These are phyloP conservation scores for Uronychia binucleata DNA, from an alignment of 73 alveolate genomes.

Conservation along the genomic window DNA sequence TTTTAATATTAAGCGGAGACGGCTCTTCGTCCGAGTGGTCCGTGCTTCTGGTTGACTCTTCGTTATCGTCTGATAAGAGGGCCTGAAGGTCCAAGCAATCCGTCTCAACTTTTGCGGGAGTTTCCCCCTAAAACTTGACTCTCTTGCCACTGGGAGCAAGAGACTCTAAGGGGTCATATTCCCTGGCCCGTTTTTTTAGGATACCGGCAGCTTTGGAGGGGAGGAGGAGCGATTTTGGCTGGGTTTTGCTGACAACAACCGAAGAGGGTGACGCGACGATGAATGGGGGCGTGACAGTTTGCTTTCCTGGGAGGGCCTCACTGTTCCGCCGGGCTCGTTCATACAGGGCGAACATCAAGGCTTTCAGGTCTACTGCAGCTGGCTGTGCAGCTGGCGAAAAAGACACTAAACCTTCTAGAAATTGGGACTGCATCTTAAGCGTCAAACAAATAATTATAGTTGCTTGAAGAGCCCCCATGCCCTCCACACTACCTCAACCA, in stretches of 20 bases:
- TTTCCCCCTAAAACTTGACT: neutral
- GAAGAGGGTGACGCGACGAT: neutral
- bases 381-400: neutral
- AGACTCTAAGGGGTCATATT: neutral
- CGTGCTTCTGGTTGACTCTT: neutral
- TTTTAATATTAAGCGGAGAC: neutral
- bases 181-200: neutral
- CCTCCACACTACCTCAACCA: no score
- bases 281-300: constrained; percentile 2
- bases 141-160: neutral
- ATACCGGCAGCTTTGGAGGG: neutral
- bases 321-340: neutral
- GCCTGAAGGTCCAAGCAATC: neutral
- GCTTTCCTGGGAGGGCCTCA: no score
- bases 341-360: neutral
- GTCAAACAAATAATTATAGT: no score
- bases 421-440: neutral
- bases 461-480: no score
- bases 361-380: neutral
- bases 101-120: neutral
- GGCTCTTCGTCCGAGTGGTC: neutral
- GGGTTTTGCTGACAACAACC: neutral
- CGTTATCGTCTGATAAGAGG: neutral
- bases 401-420: neutral
- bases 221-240: neutral